Base-by-base conservation (phyloP, 2,329 filamentous ascomycete species). In the Paraphaeosphaeria minitans region DNA sequence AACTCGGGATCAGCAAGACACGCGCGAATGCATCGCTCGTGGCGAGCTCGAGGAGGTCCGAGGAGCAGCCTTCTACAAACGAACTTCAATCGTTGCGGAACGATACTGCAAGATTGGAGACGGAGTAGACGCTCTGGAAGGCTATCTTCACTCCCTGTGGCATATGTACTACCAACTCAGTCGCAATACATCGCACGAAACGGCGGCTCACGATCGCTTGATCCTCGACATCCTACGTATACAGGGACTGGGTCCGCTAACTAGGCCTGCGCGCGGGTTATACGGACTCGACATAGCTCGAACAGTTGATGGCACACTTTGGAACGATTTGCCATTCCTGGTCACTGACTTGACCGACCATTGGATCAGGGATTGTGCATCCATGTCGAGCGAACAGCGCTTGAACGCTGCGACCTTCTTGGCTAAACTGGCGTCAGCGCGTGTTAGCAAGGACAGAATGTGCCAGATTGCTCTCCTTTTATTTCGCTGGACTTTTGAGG, bases 281-380 rank as follows among this genome's bases (percentile, higher is more conserved):
- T 63, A 57, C 39, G 61, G 61, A 8, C 55, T 63, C 19, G 56
- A 63, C 29, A 61, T 61, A 21, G 61, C 58, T 6, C 50, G 58
- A 39, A 60, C 58, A 50, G 46, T 55, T 14, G 39, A 59, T 27
- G 60, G 60, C 53, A 63, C 60, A 7, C 52, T 63, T 6, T 63
- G 56, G 53, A 60, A 58, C 24, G 60, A 63, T 33, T 27, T 63
- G 9, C 60, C 55, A 8, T 60, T 60, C 42, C 21, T 63, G 22
- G 60, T 37, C 7, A 57, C 56, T 14, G 59, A 61, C 35, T 59
- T 61, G 35, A 37, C 35, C 35, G 35, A 37, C 12, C 0, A 14
- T 13, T 37, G 35, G 35, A 37, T 37, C 35, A 37, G 14, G 1
- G 14, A 16, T 16, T 14, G 35, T 2, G 35, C 35, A 2, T 37